phyloP scores from a whole-genome alignment of 164 flowering plant genomes.

The Warburgia ugandensis region DNA sequence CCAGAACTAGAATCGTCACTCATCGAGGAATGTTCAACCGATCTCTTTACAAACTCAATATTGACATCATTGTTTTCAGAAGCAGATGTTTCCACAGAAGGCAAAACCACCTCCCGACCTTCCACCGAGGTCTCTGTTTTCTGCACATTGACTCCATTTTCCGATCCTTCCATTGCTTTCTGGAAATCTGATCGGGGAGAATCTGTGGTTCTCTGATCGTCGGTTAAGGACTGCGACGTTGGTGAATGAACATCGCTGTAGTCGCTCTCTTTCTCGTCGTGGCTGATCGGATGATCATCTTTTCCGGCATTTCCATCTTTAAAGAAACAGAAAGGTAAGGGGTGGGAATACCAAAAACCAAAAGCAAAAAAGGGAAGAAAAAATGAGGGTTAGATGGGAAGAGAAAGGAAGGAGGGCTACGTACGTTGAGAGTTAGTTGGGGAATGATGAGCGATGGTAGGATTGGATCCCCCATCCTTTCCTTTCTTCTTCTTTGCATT shows the following conservation, averaged over 20 bases:
- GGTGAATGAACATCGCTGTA: too few relatives aligned
- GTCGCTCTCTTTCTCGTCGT: slow-evolving; percentile 43
- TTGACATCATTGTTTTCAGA: slow-evolving; percentile 7
- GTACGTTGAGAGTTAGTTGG: slow-evolving; percentile 12
- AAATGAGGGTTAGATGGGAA: not conserved
- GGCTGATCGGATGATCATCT: slow-evolving; percentile 28
- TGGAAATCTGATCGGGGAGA: not conserved
- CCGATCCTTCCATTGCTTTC: slow-evolving; percentile 6
- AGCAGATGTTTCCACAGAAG: too few relatives aligned
- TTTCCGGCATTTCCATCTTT: slow-evolving; percentile 13
- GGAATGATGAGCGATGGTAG: not conserved
- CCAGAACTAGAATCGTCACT: slow-evolving; percentile 13
- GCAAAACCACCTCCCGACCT: too few relatives aligned
- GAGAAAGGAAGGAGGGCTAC: not conserved
- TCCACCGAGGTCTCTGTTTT: too few relatives aligned
- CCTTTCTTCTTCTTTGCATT: slow-evolving; percentile 65
- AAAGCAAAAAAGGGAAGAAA: not conserved
- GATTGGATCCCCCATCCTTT: too few relatives aligned
- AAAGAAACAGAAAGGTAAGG: too few relatives aligned
- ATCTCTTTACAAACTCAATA: slow-evolving; percentile 12
- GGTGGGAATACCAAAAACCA: too few relatives aligned
- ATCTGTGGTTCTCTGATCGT: too few relatives aligned
- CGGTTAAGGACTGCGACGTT: too few relatives aligned
- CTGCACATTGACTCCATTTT: too few relatives aligned
- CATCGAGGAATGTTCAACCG: not conserved